A percentile compares a stretch with the other conserved stretches of the same genome.
phyloP scores from a whole-genome alignment of 805 yeast genomes.

The Zygosaccharomyces bailii region DNA sequence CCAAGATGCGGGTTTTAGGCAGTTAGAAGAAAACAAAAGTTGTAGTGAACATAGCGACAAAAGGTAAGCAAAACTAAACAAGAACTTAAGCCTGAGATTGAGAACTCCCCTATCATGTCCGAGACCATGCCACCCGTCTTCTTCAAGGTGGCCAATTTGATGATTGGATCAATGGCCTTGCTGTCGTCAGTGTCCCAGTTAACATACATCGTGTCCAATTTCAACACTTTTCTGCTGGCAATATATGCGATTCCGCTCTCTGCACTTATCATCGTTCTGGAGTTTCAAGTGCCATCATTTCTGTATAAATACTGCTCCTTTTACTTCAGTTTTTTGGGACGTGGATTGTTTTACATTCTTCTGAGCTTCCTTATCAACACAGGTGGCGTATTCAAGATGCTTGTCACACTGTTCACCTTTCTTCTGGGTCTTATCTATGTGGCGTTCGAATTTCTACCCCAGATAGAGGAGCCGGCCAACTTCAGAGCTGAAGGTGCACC shows the following conservation, averaged over 20 bases:
- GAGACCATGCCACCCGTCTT: slow-evolving; percentile 17
- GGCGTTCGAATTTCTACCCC: slow-evolving; percentile 66
- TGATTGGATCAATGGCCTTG: slow-evolving; percentile 54
- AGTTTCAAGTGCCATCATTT: slow-evolving; percentile 49
- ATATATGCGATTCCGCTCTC: slow-evolving; percentile 57
- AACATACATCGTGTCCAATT: slow-evolving; percentile 19
- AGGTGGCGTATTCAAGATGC: slow-evolving; percentile 52
- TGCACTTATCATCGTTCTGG: slow-evolving; percentile 44
- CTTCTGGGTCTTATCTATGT: slow-evolving; percentile 57
- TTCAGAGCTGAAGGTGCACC: slow-evolving; percentile 58
- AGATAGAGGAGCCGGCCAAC: slow-evolving; percentile 75
- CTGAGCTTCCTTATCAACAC: slow-evolving; percentile 52
- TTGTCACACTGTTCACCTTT: slow-evolving; percentile 58
- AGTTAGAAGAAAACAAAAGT: background rate
- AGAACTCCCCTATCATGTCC: slow-evolving; percentile 13
- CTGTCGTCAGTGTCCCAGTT: slow-evolving; percentile 24
- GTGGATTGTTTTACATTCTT: slow-evolving; percentile 42
- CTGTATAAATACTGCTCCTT: slow-evolving; percentile 66
- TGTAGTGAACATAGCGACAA: background rate
- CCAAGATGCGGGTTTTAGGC: background rate
- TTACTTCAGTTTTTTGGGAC: slow-evolving; percentile 58
- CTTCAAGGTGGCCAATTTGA: slow-evolving; percentile 45
- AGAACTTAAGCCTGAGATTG: too few relatives aligned
- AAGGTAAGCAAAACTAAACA: background rate
- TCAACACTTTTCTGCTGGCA: slow-evolving; percentile 51